Conservation (phyloP, 192 early-diverging fungal species). For the Coemansia nantahalensis region DNA sequence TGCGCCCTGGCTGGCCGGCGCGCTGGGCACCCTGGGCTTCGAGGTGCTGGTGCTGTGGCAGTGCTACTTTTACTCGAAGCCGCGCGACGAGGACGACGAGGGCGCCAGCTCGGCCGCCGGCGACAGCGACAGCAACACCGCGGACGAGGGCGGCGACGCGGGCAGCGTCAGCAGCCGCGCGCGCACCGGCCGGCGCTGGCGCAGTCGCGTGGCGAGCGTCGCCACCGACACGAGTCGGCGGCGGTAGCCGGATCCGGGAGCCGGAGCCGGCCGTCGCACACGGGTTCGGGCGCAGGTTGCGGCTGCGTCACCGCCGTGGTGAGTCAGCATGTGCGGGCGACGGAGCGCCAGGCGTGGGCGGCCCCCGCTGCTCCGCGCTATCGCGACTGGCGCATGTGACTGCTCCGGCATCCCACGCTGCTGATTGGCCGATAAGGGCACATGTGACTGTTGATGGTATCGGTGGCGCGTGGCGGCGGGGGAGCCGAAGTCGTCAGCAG, state of each 20-base stretch:
- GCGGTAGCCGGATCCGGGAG: slow-evolving; percentile 1
- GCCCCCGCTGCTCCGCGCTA: no score
- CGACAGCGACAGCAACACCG: slow-evolving; percentile 7
- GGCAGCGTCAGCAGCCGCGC: slow-evolving; percentile 10
- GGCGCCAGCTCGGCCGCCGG: slow-evolving; percentile 2
- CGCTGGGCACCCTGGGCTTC: slow-evolving; percentile 46
- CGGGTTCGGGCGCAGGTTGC: no score
- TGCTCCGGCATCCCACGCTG: no score
- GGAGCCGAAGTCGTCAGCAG: no score
- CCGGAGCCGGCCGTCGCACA: no score
- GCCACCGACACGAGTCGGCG: not conserved
- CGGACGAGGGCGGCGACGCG: slow-evolving; percentile 8
- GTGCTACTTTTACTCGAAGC: slow-evolving; percentile 41
- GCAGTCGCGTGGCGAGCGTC: slow-evolving; percentile 4
- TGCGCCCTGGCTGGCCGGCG: slow-evolving; percentile 49
- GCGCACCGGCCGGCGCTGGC: slow-evolving; percentile 26
- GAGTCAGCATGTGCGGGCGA: not conserved
- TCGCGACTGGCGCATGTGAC: no score
- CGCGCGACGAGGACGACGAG: slow-evolving; percentile 1
- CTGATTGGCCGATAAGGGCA: no score
- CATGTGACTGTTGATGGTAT: no score
- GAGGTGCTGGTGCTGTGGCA: slow-evolving; percentile 45
- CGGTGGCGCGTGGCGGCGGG: no score
- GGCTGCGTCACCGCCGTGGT: not conserved
- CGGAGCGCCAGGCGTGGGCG: no score